phyloP scores from a whole-genome alignment of 352 stramenopile genomes.

The Phytopythium aichiense region DNA sequence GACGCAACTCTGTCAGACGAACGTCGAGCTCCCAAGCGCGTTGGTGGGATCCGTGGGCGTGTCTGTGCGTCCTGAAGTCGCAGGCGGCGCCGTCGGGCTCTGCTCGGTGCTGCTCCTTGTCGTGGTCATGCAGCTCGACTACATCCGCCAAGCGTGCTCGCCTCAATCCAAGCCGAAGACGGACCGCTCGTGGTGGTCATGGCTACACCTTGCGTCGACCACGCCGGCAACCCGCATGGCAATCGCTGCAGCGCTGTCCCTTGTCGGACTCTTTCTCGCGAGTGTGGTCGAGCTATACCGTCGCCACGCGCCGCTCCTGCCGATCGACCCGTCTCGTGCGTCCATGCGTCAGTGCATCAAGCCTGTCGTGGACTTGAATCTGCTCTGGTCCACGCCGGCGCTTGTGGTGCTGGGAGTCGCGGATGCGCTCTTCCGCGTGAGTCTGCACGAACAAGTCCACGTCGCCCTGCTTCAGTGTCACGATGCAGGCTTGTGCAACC shows the following conservation, averaged over 20 bases:
- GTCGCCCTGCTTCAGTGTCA: slow-evolving; percentile 17
- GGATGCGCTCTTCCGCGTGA: slow-evolving; percentile 62
- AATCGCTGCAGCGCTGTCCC: slow-evolving; percentile 47
- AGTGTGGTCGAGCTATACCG: slow-evolving; percentile 79
- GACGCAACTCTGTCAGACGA: slow-evolving; percentile 61
- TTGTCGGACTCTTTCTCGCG: slow-evolving; percentile 64
- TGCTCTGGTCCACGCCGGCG: slow-evolving; percentile 55
- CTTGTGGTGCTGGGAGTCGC: slow-evolving; percentile 47
- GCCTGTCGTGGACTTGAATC: slow-evolving; percentile 30
- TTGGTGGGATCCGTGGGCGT: slow-evolving; percentile 19
- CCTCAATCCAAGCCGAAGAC: background rate
- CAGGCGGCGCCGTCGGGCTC: slow-evolving; percentile 4
- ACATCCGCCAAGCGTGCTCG: background rate
- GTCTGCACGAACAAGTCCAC: slow-evolving; percentile 52
- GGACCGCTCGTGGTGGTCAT: background rate
- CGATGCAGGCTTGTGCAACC: slow-evolving; percentile 6
- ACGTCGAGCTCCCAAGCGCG: slow-evolving; percentile 28
- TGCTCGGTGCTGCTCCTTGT: slow-evolving; percentile 4
- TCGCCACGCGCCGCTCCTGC: slow-evolving; percentile 14
- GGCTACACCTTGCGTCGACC: slow-evolving; percentile 7
- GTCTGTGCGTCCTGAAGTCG: slow-evolving; percentile 9
- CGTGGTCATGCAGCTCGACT: slow-evolving; percentile 1
- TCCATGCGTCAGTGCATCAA: slow-evolving; percentile 22
- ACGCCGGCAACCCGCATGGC: slow-evolving; percentile 33
- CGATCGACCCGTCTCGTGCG: background rate